Evolutionary conservation across 805 yeast species (phyloP).

Genomic region (Candida palmyrensis): DNA sequence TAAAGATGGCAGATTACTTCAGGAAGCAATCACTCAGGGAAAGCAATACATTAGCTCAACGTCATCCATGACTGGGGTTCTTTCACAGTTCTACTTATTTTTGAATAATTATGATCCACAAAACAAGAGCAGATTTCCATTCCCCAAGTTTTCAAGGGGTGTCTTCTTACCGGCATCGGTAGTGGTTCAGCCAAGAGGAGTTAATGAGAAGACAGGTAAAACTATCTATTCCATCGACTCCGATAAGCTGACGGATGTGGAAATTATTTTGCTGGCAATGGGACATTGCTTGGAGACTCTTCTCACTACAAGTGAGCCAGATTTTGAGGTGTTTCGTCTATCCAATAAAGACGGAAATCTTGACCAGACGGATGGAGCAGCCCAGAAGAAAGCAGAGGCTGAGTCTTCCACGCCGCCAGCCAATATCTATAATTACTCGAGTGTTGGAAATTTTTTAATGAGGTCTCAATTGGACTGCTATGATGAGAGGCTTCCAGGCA

Average conservation of each 20-base stretch:
- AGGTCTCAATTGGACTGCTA: slow-evolving; percentile 89
- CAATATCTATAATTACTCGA: slow-evolving; percentile 65
- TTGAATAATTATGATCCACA: slow-evolving; percentile 40
- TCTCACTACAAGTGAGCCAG: slow-evolving; percentile 55
- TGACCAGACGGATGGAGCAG: slow-evolving; percentile 8
- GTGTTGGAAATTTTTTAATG: slow-evolving; percentile 63
- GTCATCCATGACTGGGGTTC: slow-evolving; percentile 75
- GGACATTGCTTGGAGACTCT: slow-evolving; percentile 80
- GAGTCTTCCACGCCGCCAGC: slow-evolving; percentile 14
- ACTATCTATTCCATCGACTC: slow-evolving; percentile 59
- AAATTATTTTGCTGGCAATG: slow-evolving; percentile 61
- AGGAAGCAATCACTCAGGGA: slow-evolving; percentile 36
- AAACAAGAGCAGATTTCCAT: slow-evolving; percentile 20
- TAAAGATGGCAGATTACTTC: slow-evolving; percentile 50
- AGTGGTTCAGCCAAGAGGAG: slow-evolving; percentile 47
- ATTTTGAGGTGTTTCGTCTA: slow-evolving; percentile 40
- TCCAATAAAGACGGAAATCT: slow-evolving; percentile 14
- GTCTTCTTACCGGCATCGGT: slow-evolving; percentile 43
- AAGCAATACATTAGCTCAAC: slow-evolving; percentile 70
- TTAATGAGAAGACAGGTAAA: slow-evolving; percentile 17
- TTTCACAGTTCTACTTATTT: slow-evolving; percentile 70
- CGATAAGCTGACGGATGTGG: slow-evolving; percentile 64
- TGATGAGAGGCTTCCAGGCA: slow-evolving; percentile 75
- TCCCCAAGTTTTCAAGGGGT: slow-evolving; percentile 40
- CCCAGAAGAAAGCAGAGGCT: slow-evolving; percentile 6